phyloP scores from a whole-genome alignment of 2,329 filamentous ascomycete species.

The Setomelanomma holmii region DNA sequence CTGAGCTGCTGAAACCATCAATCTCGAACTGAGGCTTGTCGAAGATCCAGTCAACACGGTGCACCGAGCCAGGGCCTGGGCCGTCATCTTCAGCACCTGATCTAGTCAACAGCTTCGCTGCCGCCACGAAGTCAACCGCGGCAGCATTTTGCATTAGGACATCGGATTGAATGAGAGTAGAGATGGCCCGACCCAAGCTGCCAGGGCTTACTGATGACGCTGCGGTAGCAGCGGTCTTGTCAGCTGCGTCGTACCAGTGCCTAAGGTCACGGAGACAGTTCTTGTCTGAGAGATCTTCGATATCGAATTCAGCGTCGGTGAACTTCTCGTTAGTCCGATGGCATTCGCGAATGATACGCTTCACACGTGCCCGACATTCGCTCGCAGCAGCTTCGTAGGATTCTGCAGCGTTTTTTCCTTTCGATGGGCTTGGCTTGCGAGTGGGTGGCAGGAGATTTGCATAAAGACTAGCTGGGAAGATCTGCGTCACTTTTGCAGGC shows the following conservation, averaged over 20 bases:
- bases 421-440: conserved; percentile 57
- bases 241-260: conserved; percentile 49
- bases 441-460: conserved; percentile 53
- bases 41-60: conserved; percentile 71
- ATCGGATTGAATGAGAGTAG: conserved; percentile 31
- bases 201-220: conserved; percentile 15
- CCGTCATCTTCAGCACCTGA: conserved; percentile 22
- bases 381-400: conserved; percentile 76
- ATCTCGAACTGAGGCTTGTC: conserved; percentile 77
- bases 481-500: conserved; percentile 74
- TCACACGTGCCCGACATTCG: conserved; percentile 68
- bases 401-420: conserved; percentile 66
- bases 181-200: conserved; percentile 29
- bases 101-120: conserved; percentile 66
- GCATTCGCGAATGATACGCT: conserved; percentile 67
- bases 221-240: conserved; percentile 61
- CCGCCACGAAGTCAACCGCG: conserved; percentile 48
- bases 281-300: conserved; percentile 70
- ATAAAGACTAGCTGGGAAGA: conserved; percentile 72
- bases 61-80: conserved; percentile 33
- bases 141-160: conserved; percentile 27
- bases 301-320: conserved; percentile 80
- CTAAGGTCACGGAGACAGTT: conserved; percentile 42
- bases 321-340: conserved; percentile 83
- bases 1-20: conserved; percentile 76